A percentile compares a stretch with the other conserved stretches of the same genome.
phyloP scores from a whole-genome alignment of 192 early-diverging fungal species.

The Coemansia sp. region DNA sequence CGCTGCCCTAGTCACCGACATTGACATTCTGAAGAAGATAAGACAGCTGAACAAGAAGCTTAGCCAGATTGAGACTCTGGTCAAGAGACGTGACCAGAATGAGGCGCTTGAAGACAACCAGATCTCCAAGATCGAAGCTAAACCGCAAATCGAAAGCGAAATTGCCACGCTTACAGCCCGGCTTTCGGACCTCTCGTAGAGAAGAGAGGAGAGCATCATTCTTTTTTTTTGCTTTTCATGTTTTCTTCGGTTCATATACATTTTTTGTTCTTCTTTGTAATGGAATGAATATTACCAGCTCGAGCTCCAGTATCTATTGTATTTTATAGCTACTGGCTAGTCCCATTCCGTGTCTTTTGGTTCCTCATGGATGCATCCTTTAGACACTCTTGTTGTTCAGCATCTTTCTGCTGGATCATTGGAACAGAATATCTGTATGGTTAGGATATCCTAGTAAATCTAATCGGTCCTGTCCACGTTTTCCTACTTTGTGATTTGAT shows the following conservation, averaged over 20 bases:
- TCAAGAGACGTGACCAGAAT: constrained; percentile 72
- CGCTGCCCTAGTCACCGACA: constrained; percentile 12
- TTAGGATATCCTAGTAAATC: not conserved
- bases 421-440: too few species aligned
- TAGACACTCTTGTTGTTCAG: too few species aligned
- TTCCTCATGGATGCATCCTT: too few species aligned
- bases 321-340: too few species aligned
- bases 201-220: not conserved
- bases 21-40: constrained; percentile 85
- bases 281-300: too few species aligned
- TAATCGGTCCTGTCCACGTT: not conserved
- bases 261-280: too few species aligned
- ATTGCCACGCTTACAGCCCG: constrained; percentile 24
- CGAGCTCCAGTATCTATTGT: too few species aligned
- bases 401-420: too few species aligned
- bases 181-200: constrained; percentile 23
- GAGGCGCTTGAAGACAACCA: constrained; percentile 73
- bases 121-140: constrained; percentile 37
- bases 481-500: not conserved
- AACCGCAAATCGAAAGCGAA: constrained; percentile 33
- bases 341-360: too few species aligned
- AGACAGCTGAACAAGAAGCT: constrained; percentile 89
- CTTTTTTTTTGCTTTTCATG: too few species aligned
- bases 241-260: too few species aligned
- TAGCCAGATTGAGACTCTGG: constrained; percentile 84